Evolutionary conservation across 1,284 basidiomycete species (phyloP), one percentile per base, ranked within the genome.

Genomic region (Fomitopsis palustris): DNA sequence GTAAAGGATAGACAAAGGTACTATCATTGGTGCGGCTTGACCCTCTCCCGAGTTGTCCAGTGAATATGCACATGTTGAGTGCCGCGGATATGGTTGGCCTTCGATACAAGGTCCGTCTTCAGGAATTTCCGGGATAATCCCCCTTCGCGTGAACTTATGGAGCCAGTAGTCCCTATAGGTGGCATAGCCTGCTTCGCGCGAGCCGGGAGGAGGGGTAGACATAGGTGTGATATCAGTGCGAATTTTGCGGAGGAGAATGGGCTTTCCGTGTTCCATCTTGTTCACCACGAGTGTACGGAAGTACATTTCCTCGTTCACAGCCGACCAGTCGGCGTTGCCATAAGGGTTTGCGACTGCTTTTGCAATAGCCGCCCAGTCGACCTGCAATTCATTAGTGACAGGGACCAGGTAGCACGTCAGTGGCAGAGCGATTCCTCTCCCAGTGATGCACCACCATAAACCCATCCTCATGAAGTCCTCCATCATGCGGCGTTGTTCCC

Each of bases 361-460:
- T 41, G 80, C 69, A 62, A 92, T 86, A 0, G 76, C 76, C 5
- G 74, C 68, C 62, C 83, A 88, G 72, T 92, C 86, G 21, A 84
- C 79, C 53, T 77, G 74, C 16, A 62, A 62, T 38, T 75, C 72
- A 54, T 71, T 69, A 29, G 75, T 79, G 57, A 91, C 71, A 19
- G 87, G 88, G 31, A 88, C 81, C 33, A 92, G 71, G 70, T 82
- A 90, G 63, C 84, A 79, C 56, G 82, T 81, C 53, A 84, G 73
- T 17, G 79, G 78, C 14, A 74, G 72, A 27, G 70, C 64, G 60
- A 87, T 74, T 0, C 82, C 82, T 60, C 81, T 81, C 3, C 80
- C 78, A 10, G 86, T 86, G 69, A 87, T 78, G 67, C 81, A 82
- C 74, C 82, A 83, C 80, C 81, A 86, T 55, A 91, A 76, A 8